Conservation (phyloP, 805 yeast species). For the Komagataella pseudopastoris region DNA sequence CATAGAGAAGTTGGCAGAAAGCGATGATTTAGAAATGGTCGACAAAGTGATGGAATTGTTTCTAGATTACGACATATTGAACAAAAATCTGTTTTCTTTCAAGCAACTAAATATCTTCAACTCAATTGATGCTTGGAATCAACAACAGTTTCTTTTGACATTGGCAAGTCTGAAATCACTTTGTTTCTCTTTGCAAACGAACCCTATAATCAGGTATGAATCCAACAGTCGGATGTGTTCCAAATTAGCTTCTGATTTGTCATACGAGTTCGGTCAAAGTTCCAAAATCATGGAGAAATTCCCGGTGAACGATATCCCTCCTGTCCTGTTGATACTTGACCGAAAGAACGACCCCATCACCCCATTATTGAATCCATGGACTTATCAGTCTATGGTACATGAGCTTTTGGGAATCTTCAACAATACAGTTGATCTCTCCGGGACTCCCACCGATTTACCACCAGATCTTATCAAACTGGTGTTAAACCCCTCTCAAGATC, state of each 20-base stretch:
- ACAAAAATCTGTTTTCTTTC: constrained; percentile 42
- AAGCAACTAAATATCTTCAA: constrained; percentile 15
- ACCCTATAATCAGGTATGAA: constrained; percentile 74
- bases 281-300: constrained; percentile 24
- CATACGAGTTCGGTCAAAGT: constrained; percentile 40
- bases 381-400: constrained; percentile 95
- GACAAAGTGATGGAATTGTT: constrained; percentile 69
- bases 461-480: constrained; percentile 52
- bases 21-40: constrained; percentile 78
- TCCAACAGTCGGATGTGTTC: constrained; percentile 49
- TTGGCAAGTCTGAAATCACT: constrained; percentile 28
- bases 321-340: constrained; percentile 65
- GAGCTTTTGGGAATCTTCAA: constrained; percentile 75
- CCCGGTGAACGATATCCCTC: constrained; percentile 49
- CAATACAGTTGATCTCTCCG: constrained; percentile 60
- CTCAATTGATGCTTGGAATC: constrained; percentile 30
- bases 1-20: constrained; percentile 78
- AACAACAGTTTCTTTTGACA: constrained; percentile 19
- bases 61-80: constrained; percentile 69
- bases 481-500: constrained; percentile 56
- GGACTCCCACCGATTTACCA: constrained; percentile 34
- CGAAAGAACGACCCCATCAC: constrained; percentile 87
- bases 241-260: constrained; percentile 55
- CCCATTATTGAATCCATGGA: constrained; percentile 91
- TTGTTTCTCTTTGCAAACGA: constrained; percentile 57